Evolutionary conservation across 345 rosid genomes (phyloP), one percentile per base, ranked within the genome.

Genomic region (Lagerstroemia speciosa): DNA sequence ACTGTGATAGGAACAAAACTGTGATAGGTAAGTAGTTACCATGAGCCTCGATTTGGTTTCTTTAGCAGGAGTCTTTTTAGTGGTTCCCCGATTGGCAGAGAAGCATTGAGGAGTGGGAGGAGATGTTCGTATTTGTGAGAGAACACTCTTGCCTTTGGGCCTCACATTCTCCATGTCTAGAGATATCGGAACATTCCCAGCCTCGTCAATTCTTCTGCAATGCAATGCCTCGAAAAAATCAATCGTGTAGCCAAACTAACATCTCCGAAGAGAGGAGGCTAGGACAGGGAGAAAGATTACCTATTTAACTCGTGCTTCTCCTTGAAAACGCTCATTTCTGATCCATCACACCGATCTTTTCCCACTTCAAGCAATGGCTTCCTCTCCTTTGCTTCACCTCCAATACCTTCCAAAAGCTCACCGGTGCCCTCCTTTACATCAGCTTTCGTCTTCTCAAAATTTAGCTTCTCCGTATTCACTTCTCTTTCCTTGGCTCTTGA

Each of bases 31-130:
- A n/a, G n/a, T n/a, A 70, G 80, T 33, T 85, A 94, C 97, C 90
- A 71, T 80, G 37, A 84, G 69, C 77, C 82, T 83, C 76, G 96
- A 72, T 46, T 74, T 82, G 66, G 85, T 71, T 73, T 81, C 77
- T 72, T 81, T 84, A 3, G 80, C 71, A 63, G 86, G 84, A 22
- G 75, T 79, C 27, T 69, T 69, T 79, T 74, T 82, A 61, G 66
- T 16, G 37, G 86, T 76, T 48, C 76, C 67, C 0, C 78, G 66
- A 46, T 78, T 79, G 24, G 83, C 86, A n/a, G 93, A 94, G 78
- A 94, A 89, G 81, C 99, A 91, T 72, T 89, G 99, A 53, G 97
- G 99, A 64, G 99, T 89, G 72, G 99, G 99, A 79, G 99, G 99
- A 70, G 82, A 86, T 20, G 90, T 88, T 69, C 93, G 85, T 60